Base-by-base conservation (phyloP, 2,329 filamentous ascomycete genomes). In the Ophiostoma sp. region DNA sequence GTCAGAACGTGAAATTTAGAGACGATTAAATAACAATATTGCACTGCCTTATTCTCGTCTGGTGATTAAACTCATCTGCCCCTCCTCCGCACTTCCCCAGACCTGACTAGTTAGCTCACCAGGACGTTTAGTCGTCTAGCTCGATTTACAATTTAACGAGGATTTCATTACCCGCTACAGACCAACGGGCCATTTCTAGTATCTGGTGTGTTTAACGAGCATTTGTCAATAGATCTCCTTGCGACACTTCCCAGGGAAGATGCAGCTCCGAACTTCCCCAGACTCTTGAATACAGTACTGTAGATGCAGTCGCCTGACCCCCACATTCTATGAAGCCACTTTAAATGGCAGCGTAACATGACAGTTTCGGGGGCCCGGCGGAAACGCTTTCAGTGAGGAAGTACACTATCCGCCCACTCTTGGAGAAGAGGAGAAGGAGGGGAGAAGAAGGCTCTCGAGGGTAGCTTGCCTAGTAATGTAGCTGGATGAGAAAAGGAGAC, bases 91-190 rank as follows among this genome's bases (percentile, higher is more conserved):
- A 19, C 61, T 66, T 45, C 36, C 22, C 39, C 61, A 66, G 61
- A 66, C 61, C n/a, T 66, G 61, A 45, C 61, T 66, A 66, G 61
- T 66, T 17, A 45, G 59, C 59, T n/a, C 9, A 57, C 55, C 31
- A 17, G 31, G 59, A 39, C 6, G 31, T 36, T 9, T 39, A 63
- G 33, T 63, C 12, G 15, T 59, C 19, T 39, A 19, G 17, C 31
- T 63, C 31, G 8, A 6, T 39, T 39, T 33, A 31, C 57, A 8
- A 4, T 63, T 6, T 33, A n/a, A 31, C 22, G 36, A 66, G 61
- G 61, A 48, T 68, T 42, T 48, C 63, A n/a, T 68, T 31, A 48
- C 63, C 63, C 25, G 63, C 63, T 57, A 17, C 55, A 5, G 15
- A 17, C 19, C 28, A 36, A 39, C 31, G 17, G 31, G 6, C 17